Evolutionary conservation across 768 basidiomycete genomes (phyloP).

Genomic region (Leucocoprinus birnbaumii): DNA sequence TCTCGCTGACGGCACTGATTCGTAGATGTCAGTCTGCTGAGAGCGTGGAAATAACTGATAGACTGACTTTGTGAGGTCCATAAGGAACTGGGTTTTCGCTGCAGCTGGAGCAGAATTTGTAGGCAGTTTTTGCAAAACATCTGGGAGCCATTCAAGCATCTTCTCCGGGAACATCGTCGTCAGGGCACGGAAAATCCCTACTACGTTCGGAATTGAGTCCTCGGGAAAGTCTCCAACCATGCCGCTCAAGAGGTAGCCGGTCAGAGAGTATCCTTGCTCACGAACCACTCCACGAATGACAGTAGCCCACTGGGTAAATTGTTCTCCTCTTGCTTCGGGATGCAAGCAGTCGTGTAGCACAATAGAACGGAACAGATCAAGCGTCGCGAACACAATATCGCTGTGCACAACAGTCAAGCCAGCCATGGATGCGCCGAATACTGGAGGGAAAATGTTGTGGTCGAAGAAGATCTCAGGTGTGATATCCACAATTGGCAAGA

Average conservation of each 20-base stretch:
- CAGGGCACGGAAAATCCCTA: constrained; percentile 74
- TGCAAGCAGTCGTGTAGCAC: constrained; percentile 70
- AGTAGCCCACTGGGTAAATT: constrained; percentile 56
- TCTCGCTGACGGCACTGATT: constrained; percentile 58
- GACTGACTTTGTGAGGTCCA: constrained; percentile 72
- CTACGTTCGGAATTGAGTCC: constrained; percentile 69
- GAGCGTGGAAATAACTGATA: constrained; percentile 10
- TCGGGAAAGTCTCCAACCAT: constrained; percentile 88
- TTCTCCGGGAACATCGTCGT: constrained; percentile 65
- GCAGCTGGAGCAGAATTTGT: constrained; percentile 53
- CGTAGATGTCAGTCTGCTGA: neutral
- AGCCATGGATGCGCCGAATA: constrained; percentile 73
- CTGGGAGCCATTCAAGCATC: constrained; percentile 69
- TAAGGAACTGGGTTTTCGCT: constrained; percentile 70
- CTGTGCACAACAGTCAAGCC: constrained; percentile 81
- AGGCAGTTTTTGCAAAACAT: constrained; percentile 70
- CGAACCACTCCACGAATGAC: constrained; percentile 60
- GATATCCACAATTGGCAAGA: constrained; percentile 63
- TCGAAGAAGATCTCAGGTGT: constrained; percentile 78
- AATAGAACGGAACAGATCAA: constrained; percentile 78
- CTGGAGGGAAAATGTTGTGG: constrained; percentile 72
- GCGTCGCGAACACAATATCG: constrained; percentile 76
- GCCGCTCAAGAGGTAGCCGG: constrained; percentile 70
- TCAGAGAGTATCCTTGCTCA: constrained; percentile 70
- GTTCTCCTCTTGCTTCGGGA: constrained; percentile 27